Base-by-base conservation (phyloP, 768 basidiomycete species). In the Austroboletus eburneus region DNA sequence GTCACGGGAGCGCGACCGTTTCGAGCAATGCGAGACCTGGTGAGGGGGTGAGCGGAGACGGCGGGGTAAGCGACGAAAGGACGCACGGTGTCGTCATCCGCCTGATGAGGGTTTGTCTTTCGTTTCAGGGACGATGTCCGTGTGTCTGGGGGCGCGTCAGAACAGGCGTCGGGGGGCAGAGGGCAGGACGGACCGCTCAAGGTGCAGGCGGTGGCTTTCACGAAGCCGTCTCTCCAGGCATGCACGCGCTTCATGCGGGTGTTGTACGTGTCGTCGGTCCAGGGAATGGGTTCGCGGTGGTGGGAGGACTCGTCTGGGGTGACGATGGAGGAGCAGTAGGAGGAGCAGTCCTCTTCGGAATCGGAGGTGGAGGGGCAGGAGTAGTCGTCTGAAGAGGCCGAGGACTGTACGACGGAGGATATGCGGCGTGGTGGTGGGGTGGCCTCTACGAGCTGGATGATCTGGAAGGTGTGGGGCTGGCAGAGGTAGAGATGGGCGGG, bases 361-460 rank as follows among this genome's bases (percentile, higher is more conserved):
- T 55, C 61, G 2, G 48, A 74, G 63, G 52, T 69, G 61, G 56
- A 64, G 0, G 73, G 64, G 5, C 57, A 68, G 13, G 69, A 69
- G 22, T 64, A 67, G 30, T 6, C 5, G 23, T 51, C 59, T 5
- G 67, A 70, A 22, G 71, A 72, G 6, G 36, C 73, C 66, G 40
- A 57, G 72, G 30, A 27, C 7, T 27, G 27, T 27, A 27, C 12
- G 27, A 27, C 27, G 27, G 27, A 27, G 27, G 27, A 27, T 27
- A 27, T 27, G 27, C 27, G 27, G 27, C 27, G 27, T 27, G 27
- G 67, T 0, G 84, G 83, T 1, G 84, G 74, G 0, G 59, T 27
- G 0, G 78, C 80, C 58, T 87, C 85, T 41, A 80, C 79, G 65
- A 87, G 85, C 68, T 87, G 79, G 42, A 88, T 87, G 69, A 86